Base-by-base conservation (phyloP, 371 early-diverging fungal genomes). In the Mortierella sp. region DNA sequence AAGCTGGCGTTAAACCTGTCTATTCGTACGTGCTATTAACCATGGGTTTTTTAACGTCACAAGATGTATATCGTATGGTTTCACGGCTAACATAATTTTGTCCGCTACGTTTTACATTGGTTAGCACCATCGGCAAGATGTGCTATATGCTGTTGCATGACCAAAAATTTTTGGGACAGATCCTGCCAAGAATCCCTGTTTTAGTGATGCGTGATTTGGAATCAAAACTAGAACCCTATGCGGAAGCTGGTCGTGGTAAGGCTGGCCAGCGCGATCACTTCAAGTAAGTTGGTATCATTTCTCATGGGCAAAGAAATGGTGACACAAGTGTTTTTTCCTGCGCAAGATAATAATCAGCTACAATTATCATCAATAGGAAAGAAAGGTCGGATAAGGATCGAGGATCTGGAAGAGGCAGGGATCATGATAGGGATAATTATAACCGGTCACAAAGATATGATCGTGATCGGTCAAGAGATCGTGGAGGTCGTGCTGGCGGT, bases 131-230 rank as follows among this genome's bases (percentile, higher is more conserved):
- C 69, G 95, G 94, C 15, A 83, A 89, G 53, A 65, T 95, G 61
- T 86, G 88, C 47, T 87, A 87, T 8, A 87, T 86, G 82, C 83
- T 95, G 56, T 72, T 95, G 54, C 90, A 89, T 4, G 92, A 92
- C 9, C 87, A 86, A 72, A 92, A 93, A 77, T 93, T 87, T 59
- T 82, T 86, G 61, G 93, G 92, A 2, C 94, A 94, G n/a, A 92
- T 94, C 75, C 75, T 95, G 47, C 96, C 96, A 26, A 89, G 96
- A 55, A 95, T 95, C 53, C 96, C 96, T 3, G 90, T 94, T 0
- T 91, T 93, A 15, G 91, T 95, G 66, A 93, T 92, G n/a, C 85
- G 93, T 56, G 93, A 93, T 63, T 83, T 95, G 28, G 89, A 89
- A 37, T 78, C 86, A 61, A 92, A 92, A 63, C 64, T 94, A 55